Base-by-base conservation (phyloP, 495 filamentous ascomycete species). In the Staphylotrichum longicolle region DNA sequence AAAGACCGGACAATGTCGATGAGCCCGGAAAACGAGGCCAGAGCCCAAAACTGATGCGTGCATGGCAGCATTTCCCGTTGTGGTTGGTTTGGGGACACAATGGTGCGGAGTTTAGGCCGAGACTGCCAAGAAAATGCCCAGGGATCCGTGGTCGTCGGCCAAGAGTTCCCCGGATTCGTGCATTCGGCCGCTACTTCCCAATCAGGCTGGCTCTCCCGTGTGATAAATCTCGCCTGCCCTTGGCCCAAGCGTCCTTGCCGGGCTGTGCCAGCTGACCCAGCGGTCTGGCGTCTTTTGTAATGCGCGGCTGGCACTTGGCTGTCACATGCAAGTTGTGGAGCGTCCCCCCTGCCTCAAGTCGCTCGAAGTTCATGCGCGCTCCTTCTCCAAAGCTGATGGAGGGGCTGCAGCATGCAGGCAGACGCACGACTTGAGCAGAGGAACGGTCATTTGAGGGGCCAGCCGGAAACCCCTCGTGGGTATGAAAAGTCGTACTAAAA, bases 161-260 rank as follows among this genome's bases (percentile, higher is more conserved):
- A 39, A 39, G 37, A 39, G 37, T 63, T 58, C 62, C 65, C 65
- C 65, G 56, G 65, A 67, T 62, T 60, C 62, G 52, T 58, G 37
- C 30, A n/a, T n/a, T 41, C 65, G 61, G 65, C 20, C 57, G 15
- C 44, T 6, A 11, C 37, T 67, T 55, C 65, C 65, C 14, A 2
- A 60, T 61, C 37, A 33, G 34, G 61, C 32, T 58, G 44, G 41
- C 6, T 32, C n/a, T 47, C 40, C 64, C 52, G 57, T 14, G 37
- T 34, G 32, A 44, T 3, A 48, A 54, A 66, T 48, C 49, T 49
- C 44, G 42, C 49, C 33, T 51, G 6, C 5, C 12, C 14, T 8
- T 63, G 61, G 37, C 53, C 53, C 40, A 39, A 47, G 47, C 53
- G 39, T 47, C 27, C 15, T 32, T 10, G 60, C 45, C 57, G 20